These are phyloP conservation scores for Metarhizium album DNA, from an alignment of 2,329 filamentous ascomycete genomes.

Conservation along the genomic window DNA sequence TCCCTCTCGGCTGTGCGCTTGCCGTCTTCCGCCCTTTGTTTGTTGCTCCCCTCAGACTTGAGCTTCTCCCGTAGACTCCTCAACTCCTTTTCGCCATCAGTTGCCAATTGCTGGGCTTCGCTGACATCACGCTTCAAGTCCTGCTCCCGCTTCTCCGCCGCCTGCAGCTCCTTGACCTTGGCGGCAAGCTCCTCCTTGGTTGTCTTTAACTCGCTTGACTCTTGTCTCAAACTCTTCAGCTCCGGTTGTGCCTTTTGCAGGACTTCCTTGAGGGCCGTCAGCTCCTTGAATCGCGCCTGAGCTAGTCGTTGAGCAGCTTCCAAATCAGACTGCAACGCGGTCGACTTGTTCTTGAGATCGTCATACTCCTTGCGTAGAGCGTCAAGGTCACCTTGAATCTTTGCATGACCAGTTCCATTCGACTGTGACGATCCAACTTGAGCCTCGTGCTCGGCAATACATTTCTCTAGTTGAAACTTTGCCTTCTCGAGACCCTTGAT, in stretches of 20 bases:
- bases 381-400: slow-evolving; percentile 51
- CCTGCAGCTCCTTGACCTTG: slow-evolving; percentile 51
- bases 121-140: slow-evolving; percentile 68
- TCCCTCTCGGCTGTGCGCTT: slow-evolving; percentile 65
- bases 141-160: slow-evolving; percentile 72
- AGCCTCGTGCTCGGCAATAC: slow-evolving; percentile 57
- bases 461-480: slow-evolving; percentile 52
- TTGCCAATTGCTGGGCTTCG: slow-evolving; percentile 55
- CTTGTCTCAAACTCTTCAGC: slow-evolving; percentile 64
- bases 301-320: slow-evolving; percentile 79
- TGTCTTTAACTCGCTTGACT: slow-evolving; percentile 63
- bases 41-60: slow-evolving; percentile 59
- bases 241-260: slow-evolving; percentile 82
- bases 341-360: slow-evolving; percentile 58
- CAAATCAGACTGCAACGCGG: slow-evolving; percentile 68
- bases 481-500: slow-evolving; percentile 60
- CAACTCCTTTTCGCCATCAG: slow-evolving; percentile 69
- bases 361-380: slow-evolving; percentile 45
- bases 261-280: slow-evolving; percentile 68
- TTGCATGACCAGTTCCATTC: slow-evolving; percentile 34
- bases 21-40: slow-evolving; percentile 68
- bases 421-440: slow-evolving; percentile 42
- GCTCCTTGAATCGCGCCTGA: slow-evolving; percentile 76
- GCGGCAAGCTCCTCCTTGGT: slow-evolving; percentile 62
- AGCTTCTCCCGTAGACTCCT: slow-evolving; percentile 70